Conservation (phyloP, 2,329 filamentous ascomycete genomes). For the Metarhizium guizhouense region DNA sequence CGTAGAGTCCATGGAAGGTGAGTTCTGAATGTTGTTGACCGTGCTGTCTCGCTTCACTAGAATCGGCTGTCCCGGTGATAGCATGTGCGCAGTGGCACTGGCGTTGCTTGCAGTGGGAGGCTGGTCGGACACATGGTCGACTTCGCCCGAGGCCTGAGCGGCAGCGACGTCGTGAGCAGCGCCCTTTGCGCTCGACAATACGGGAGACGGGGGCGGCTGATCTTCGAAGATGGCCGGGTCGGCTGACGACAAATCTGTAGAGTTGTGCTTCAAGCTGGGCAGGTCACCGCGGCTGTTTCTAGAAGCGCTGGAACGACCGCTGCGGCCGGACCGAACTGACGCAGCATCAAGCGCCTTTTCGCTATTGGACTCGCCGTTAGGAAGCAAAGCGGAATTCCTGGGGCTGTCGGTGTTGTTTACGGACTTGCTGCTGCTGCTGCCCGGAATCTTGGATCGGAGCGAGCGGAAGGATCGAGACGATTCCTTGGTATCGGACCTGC, state of each 20-base stretch:
- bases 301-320: constrained; percentile 41
- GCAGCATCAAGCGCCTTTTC: constrained; percentile 62
- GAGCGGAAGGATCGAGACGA: constrained; percentile 79
- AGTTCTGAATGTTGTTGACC: constrained; percentile 53
- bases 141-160: constrained; percentile 79
- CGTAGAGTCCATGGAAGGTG: constrained; percentile 32
- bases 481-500: constrained; percentile 86
- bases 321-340: constrained; percentile 64
- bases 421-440: constrained; percentile 37
- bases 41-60: constrained; percentile 70
- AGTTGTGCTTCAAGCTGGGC: constrained; percentile 30
- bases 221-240: constrained; percentile 40
- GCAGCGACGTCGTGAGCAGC: constrained; percentile 71
- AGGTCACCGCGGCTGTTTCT: constrained; percentile 37
- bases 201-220: constrained; percentile 73
- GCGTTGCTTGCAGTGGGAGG: constrained; percentile 59
- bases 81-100: constrained; percentile 46
- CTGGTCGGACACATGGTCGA: constrained; percentile 87
- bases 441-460: constrained; percentile 83
- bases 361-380: constrained; percentile 44
- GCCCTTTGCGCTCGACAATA: constrained; percentile 57
- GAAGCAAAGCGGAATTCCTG: constrained; percentile 60
- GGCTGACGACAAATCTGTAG: constrained; percentile 30
- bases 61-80: constrained; percentile 80
- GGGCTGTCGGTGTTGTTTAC: constrained; percentile 64